phyloP scores from a whole-genome alignment of 2,329 filamentous ascomycete species.

The Chrysoporthe austroafricana region DNA sequence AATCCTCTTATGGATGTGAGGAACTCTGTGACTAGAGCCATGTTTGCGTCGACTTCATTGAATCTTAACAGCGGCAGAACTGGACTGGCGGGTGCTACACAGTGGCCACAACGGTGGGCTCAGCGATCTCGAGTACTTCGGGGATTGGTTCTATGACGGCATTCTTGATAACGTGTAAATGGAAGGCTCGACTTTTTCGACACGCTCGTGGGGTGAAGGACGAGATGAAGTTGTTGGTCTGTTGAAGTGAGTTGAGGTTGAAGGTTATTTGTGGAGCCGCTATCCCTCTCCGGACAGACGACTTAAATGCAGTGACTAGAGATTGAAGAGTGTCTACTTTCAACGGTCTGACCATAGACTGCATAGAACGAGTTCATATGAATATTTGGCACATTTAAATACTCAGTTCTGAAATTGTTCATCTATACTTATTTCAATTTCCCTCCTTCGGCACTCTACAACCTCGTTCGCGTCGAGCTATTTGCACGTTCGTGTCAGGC shows the following conservation, averaged over 20 bases:
- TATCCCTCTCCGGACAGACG: background rate
- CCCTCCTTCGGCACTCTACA: too few relatives aligned
- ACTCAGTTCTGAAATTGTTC: background rate
- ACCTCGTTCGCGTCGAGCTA: background rate
- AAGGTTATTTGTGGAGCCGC: background rate
- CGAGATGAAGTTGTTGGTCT: background rate
- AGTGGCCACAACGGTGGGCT: background rate
- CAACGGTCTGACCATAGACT: background rate
- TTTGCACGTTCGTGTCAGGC: too few relatives aligned
- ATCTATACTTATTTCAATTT: background rate
- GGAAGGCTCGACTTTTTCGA: background rate
- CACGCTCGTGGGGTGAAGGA: background rate
- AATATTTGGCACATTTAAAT: background rate
- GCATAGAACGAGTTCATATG: background rate
- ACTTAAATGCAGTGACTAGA: background rate
- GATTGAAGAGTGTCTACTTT: background rate
- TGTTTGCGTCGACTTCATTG: slow-evolving; percentile 38
- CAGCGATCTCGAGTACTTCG: background rate
- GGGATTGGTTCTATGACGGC: background rate
- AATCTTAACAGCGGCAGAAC: too few relatives aligned
- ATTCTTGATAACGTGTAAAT: background rate
- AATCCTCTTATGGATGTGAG: slow-evolving; percentile 65
- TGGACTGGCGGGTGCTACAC: background rate
- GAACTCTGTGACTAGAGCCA: slow-evolving; percentile 70
- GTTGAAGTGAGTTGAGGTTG: background rate